Evolutionary conservation across 257 asterid species (phyloP).

Genomic region (Perilla frutescens): DNA sequence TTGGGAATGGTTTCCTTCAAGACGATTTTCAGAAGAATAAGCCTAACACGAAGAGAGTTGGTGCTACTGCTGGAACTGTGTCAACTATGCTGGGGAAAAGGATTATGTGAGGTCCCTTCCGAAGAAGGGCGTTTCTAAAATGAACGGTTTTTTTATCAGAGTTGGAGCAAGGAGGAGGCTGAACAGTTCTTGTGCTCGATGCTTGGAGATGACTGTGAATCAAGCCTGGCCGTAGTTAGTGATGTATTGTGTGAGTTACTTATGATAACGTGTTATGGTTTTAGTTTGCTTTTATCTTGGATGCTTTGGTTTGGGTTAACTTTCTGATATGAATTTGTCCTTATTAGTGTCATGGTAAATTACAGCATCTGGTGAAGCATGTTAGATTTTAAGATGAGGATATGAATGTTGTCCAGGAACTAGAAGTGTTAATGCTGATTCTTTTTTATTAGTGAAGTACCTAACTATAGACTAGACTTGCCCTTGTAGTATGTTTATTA

Average conservation of each 20-base stretch:
- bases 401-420: neutral
- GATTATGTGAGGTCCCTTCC: slow-evolving; percentile 78
- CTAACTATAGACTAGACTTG: slow-evolving; percentile 8
- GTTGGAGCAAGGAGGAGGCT: slow-evolving; percentile 62
- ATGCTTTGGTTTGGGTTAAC: neutral
- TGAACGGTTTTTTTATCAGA: slow-evolving; percentile 47
- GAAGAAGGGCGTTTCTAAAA: slow-evolving; percentile 54
- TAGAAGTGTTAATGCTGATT: neutral
- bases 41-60: slow-evolving; percentile 58
- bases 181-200: slow-evolving; percentile 82
- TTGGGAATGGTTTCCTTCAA: slow-evolving; percentile 37
- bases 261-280: slow-evolving; percentile 21
- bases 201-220: slow-evolving; percentile 79
- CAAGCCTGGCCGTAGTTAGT: slow-evolving; percentile 70
- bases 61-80: slow-evolving; percentile 83
- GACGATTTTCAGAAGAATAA: slow-evolving; percentile 54
- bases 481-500: neutral
- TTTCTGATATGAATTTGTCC: slow-evolving; percentile 8
- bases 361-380: neutral
- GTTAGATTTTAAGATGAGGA: slow-evolving; percentile 4
- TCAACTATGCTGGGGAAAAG: slow-evolving; percentile 76
- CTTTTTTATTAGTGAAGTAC: too few relatives aligned
- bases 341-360: slow-evolving; percentile 7
- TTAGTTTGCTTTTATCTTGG: slow-evolving; percentile 3
- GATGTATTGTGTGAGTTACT: slow-evolving; percentile 82